Conservation (phyloP, 371 early-diverging fungal species). For the Circinella minor region DNA sequence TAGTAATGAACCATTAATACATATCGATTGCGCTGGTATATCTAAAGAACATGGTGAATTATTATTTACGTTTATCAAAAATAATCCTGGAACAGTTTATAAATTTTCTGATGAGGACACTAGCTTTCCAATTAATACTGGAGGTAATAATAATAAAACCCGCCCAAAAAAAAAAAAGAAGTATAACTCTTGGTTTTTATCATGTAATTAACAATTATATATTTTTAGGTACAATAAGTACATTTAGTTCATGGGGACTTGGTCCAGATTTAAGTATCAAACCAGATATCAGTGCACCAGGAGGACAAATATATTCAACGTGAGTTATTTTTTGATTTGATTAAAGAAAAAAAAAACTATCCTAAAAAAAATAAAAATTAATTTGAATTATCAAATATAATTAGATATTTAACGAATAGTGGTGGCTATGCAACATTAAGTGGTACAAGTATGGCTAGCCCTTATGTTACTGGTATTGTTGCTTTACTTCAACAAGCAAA, state of each 20-base stretch:
- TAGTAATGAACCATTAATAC: slow-evolving; percentile 14
- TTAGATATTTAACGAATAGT: slow-evolving; percentile 32
- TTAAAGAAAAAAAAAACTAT: not conserved
- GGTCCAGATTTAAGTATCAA: slow-evolving; percentile 72
- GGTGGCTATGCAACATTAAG: slow-evolving; percentile 50
- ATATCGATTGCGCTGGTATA: slow-evolving; percentile 50
- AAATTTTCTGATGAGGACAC: slow-evolving; percentile 29
- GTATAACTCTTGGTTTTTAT: too few relatives aligned
- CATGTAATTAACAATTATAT: too few relatives aligned
- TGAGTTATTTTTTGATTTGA: slow-evolving; percentile 24
- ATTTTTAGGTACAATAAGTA: slow-evolving; percentile 32
- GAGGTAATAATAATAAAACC: slow-evolving; percentile 19
- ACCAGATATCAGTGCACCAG: slow-evolving; percentile 76
- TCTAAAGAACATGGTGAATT: slow-evolving; percentile 40
- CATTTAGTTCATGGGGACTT: slow-evolving; percentile 72
- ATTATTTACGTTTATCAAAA: slow-evolving; percentile 22
- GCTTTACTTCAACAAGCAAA: slow-evolving; percentile 55
- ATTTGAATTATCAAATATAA: too few relatives aligned
- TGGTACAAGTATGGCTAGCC: slow-evolving; percentile 78
- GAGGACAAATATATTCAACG: slow-evolving; percentile 77
- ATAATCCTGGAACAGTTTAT: not conserved
- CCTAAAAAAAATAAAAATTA: not conserved
- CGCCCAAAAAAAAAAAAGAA: not conserved
- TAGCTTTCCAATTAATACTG: slow-evolving; percentile 36
- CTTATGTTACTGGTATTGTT: slow-evolving; percentile 72